Evolutionary conservation across 805 yeast genomes (phyloP), one percentile per base, ranked within the genome.

Genomic region (Nakazawaea siamensis): DNA sequence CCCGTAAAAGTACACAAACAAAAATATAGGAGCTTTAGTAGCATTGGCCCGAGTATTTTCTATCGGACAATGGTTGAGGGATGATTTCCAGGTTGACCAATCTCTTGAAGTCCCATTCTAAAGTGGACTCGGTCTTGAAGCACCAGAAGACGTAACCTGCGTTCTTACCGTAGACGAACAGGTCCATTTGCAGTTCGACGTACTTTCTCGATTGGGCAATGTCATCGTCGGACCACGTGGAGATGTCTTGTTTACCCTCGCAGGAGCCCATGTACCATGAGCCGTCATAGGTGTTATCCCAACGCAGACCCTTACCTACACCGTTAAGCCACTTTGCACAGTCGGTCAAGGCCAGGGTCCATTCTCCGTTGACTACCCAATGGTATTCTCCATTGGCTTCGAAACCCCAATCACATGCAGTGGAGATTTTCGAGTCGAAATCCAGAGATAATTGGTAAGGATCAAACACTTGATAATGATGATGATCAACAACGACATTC

Each of bases 401-500:
- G 13, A 47, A 32, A 27, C 78, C 81, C 58, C 66, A 68, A 5
- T 42, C 37, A 52, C 81, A 73, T 3, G 79, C 76, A 27, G 60
- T 50, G 21, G 52, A 46, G 31, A 90, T 49, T 49, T 83, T 94
- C 27, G 73, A 71, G 40, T 76, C 82, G 35, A 83, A 64, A 35
- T 58, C 35, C 44, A 73, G 61, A 29, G 59, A 46, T 37, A 86
- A 63, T 58, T 80, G 79, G 20, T 62, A 72, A n/a, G 66, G 53
- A 29, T 74, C 64, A 57, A 88, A 88, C n/a, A 83, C 92, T 62
- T 85, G 94, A 64, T 88, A 88, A 53, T 81, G 80, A 59, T 88
- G 96, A 60, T 85, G 95, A 55, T 88, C 97, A 23, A 87, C 57
- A 14, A 83, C 75, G 34, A 84, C 80, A 48, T 79, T 76, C 73